phyloP scores from a whole-genome alignment of 805 yeast species.

The Hagleromyces aurorensis region DNA sequence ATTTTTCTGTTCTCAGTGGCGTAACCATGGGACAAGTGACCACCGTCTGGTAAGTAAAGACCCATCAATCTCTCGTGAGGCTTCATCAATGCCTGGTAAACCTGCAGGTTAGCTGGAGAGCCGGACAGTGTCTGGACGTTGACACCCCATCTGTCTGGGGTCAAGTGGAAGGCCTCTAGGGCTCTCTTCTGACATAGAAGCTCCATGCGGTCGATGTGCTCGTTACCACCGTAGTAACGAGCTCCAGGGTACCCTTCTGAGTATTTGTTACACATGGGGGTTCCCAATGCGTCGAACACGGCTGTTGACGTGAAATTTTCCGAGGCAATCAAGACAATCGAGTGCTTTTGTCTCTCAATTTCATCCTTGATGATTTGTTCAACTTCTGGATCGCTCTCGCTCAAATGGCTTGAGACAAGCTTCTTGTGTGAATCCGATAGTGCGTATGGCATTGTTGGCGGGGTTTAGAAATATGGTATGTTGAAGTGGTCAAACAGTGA shows the following conservation, averaged over 20 bases:
- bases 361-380: constrained; percentile 68
- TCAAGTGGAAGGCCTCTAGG: constrained; percentile 73
- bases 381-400: constrained; percentile 73
- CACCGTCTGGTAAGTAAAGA: constrained; percentile 96
- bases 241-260: constrained; percentile 99
- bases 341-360: constrained; percentile 84
- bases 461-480: too few relatives aligned
- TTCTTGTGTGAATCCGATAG: constrained; percentile 58
- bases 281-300: constrained; percentile 92
- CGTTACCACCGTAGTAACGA: constrained; percentile 98
- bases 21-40: constrained; percentile 97
- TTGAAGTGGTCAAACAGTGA: too few relatives aligned
- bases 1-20: constrained; percentile 91
- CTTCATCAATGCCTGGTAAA: constrained; percentile 89
- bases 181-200: constrained; percentile 91
- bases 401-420: constrained; percentile 49
- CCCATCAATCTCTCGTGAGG: constrained; percentile 98
- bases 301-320: constrained; percentile 96
- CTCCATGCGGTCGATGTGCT: constrained; percentile 92
- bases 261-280: constrained; percentile 97
- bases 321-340: constrained; percentile 89
- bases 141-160: constrained; percentile 90
- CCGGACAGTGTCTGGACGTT: constrained; percentile 96
- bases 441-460: constrained; percentile 44
- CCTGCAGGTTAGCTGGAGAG: constrained; percentile 96